Evolutionary conservation across 78 protist genomes (phyloP), one percentile per base, ranked within the genome.

Genomic region (Dictyostelium discoideum): DNA sequence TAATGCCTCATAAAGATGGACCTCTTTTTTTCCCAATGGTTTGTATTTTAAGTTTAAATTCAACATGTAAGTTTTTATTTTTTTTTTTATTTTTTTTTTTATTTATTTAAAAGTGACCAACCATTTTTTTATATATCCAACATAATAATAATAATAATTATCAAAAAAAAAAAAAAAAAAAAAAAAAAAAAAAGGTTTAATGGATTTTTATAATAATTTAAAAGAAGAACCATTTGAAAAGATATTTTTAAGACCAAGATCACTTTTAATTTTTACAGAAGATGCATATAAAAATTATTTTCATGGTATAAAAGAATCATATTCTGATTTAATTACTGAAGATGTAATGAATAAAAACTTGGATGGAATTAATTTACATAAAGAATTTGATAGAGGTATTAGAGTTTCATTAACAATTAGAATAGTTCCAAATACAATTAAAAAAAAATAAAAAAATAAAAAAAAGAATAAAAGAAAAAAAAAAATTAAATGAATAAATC

Each of bases 1-100:
- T 92, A 39, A 50, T 92, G 74, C 92, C 96, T n/a, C 96, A 92
- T 86, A 92, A 57, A 32, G 96, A 92, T 92, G 96, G 96, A 24
- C 96, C 96, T 14, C 42, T 92, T 0, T 92, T 85, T 37, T 78
- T 48, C 72, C 89, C 89, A 9, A 60, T 72, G 80, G 93, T 87
- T 22, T 77, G 85, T 14, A 87, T 87, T 2, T 42, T 87, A 48
- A 57, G 80, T 57, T 54, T 86, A 57, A 48, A 14, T 24, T 77
- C 85, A 29, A 87, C 86, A 26, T 76, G 93, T 87, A 54, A 24
- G 92, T 48, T 14, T 11, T n/a, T n/a, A n/a, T n/a, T n/a, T n/a
- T n/a, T n/a, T n/a, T n/a, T n/a, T n/a, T n/a, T n/a, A n/a, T n/a
- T n/a, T n/a, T n/a, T n/a, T 69, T 46, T 32, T 32, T 32, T 32